Conservation (phyloP, 139 green algal genomes). For the Picochlorum sp. region DNA sequence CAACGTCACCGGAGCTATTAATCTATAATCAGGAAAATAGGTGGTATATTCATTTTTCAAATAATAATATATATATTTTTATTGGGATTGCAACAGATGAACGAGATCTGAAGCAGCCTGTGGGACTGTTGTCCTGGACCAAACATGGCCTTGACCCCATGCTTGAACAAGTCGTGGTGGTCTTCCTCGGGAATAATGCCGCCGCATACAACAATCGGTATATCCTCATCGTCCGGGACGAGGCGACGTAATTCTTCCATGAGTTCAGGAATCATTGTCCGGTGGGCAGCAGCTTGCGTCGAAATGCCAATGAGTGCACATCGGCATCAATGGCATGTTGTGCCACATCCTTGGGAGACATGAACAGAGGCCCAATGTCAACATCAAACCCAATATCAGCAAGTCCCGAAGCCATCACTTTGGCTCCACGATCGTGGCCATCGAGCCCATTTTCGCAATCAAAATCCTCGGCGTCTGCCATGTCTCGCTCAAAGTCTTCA, state of each 20-base stretch:
- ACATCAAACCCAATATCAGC: conserved; percentile 65
- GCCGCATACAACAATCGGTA: conserved; percentile 46
- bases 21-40: background rate
- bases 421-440: conserved; percentile 51
- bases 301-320: conserved; percentile 60
- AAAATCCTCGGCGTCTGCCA: conserved; percentile 54
- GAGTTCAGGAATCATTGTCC: conserved; percentile 46
- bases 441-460: conserved; percentile 60
- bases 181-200: conserved; percentile 55
- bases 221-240: conserved; percentile 12
- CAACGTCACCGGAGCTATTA: background rate
- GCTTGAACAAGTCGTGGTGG: conserved; percentile 8
- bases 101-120: conserved; percentile 50
- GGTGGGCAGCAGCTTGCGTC: conserved; percentile 39
- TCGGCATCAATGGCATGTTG: conserved; percentile 57
- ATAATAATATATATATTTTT: no score
- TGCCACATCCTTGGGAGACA: conserved; percentile 54
- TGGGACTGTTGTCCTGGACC: conserved; percentile 51
- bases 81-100: background rate
- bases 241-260: conserved; percentile 30
- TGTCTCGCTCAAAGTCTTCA: conserved; percentile 20
- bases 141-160: conserved; percentile 52
- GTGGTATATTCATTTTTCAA: background rate
- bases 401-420: conserved; percentile 57
- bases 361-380: conserved; percentile 61